phyloP scores from a whole-genome alignment of 345 rosid species.

The Theobroma cacao region DNA sequence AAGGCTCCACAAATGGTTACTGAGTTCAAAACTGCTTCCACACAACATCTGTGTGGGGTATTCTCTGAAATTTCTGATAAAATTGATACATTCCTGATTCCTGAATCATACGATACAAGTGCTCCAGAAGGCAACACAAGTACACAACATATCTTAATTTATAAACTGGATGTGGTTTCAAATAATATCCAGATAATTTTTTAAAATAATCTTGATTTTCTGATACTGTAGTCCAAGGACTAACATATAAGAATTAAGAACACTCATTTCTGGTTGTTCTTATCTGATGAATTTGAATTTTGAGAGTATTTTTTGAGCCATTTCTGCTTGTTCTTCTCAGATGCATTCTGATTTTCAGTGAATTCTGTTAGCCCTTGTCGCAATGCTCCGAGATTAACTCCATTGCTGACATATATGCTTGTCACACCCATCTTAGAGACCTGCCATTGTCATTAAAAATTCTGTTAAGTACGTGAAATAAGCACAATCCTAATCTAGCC shows the following conservation, averaged over 20 bases:
- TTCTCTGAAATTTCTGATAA: background rate
- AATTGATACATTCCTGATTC: background rate
- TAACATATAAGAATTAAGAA: background rate
- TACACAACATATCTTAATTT: background rate
- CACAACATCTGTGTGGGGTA: background rate
- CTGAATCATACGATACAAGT: background rate
- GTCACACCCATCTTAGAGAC: slow-evolving; percentile 83
- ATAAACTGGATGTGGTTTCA: background rate
- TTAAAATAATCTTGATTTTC: background rate
- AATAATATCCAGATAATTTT: background rate
- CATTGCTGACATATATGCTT: slow-evolving; percentile 58
- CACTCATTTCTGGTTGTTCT: slow-evolving; percentile 29
- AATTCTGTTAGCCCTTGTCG: slow-evolving; percentile 72
- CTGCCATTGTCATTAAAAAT: slow-evolving; percentile 30
- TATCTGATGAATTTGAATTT: slow-evolving; percentile 44
- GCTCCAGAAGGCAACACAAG: background rate
- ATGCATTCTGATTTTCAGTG: slow-evolving; percentile 38
- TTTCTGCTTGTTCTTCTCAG: slow-evolving; percentile 63
- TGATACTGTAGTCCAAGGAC: background rate
- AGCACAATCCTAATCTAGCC: background rate
- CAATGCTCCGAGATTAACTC: slow-evolving; percentile 72
- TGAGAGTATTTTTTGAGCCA: slow-evolving; percentile 61
- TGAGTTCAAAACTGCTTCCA: background rate
- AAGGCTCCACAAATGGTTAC: background rate
- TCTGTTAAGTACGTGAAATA: background rate